These are phyloP conservation scores for Gnaphalium uliginosum DNA, from an alignment of 129 eudicot genomes.

Conservation along the genomic window DNA sequence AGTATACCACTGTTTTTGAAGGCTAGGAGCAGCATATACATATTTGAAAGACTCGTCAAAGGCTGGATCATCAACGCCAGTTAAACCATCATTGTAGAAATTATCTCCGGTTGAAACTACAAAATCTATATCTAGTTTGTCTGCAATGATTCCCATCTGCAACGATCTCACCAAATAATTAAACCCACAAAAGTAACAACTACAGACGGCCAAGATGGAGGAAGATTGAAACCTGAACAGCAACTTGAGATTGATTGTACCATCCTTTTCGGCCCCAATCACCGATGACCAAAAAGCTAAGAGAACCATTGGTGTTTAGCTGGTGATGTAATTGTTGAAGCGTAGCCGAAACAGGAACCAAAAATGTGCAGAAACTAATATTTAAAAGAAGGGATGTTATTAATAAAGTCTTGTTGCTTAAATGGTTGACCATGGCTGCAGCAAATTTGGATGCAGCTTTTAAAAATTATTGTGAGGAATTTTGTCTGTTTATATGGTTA, in stretches of 20 bases:
- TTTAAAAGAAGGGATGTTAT: conserved; percentile 28
- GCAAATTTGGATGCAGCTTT: conserved; percentile 15
- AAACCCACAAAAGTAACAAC: conserved; percentile 32
- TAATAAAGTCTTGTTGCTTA: conserved; percentile 29
- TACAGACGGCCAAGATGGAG: conserved; percentile 32
- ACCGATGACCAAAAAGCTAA: conserved; percentile 67
- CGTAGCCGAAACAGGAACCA: conserved; percentile 33
- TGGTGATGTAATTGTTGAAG: conserved; percentile 46
- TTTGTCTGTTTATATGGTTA: conserved; percentile 29
- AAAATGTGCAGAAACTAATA: conserved; percentile 16
- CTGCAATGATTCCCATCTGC: conserved; percentile 79
- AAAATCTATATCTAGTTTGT: conserved; percentile 60
- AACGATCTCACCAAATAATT: conserved; percentile 33
- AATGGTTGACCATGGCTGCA: conserved; percentile 42
- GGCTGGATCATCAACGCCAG: conserved; percentile 47
- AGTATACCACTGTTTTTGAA: conserved; percentile 64
- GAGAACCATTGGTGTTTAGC: conserved; percentile 47
- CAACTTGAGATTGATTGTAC: conserved; percentile 68
- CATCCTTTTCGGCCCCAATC: conserved; percentile 76
- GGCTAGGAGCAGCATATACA: conserved; percentile 59
- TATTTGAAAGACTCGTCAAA: conserved; percentile 54
- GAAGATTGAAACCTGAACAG: conserved; percentile 47
- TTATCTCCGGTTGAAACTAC: conserved; percentile 83
- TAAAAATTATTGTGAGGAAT: conserved; percentile 2
- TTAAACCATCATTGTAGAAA: conserved; percentile 61